Percentiles rank a stretch among this genome's conserved stretches.
Conservation (phyloP, 2,329 filamentous ascomycete genomes). For the Xylaria sp. region DNA sequence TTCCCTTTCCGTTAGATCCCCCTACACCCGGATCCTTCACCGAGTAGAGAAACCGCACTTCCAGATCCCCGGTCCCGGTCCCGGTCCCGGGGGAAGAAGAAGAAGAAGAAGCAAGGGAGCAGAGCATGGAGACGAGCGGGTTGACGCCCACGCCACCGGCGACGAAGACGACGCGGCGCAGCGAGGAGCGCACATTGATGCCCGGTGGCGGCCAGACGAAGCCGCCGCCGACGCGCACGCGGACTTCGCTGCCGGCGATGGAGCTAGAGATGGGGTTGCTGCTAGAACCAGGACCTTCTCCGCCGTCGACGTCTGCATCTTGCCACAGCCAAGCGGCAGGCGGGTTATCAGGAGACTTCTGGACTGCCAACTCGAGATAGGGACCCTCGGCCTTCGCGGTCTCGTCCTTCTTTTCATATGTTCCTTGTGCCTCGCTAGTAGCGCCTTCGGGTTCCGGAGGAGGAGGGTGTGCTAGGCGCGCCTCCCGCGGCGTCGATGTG, state of each 20-base stretch:
- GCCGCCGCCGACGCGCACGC: constrained; percentile 80
- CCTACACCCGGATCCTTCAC: constrained; percentile 51
- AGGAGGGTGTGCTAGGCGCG: constrained; percentile 49
- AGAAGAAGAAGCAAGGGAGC: constrained; percentile 57
- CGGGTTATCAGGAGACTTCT: constrained; percentile 75
- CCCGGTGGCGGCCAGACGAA: constrained; percentile 80
- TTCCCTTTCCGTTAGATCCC: neutral
- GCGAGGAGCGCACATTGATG: constrained; percentile 53
- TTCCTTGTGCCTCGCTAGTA: neutral
- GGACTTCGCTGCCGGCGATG: constrained; percentile 69
- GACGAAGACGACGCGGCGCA: constrained; percentile 75
- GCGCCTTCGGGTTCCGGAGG: neutral
- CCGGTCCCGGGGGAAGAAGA: constrained; percentile 11
- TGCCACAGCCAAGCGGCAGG: constrained; percentile 82
- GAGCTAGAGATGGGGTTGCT: constrained; percentile 44
- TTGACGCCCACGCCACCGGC: constrained; percentile 88
- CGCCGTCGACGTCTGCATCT: constrained; percentile 32
- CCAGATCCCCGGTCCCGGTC: constrained; percentile 36
- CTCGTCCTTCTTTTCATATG: neutral
- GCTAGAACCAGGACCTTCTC: neutral
- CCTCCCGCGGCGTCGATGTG: constrained; percentile 75
- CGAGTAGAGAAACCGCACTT: constrained; percentile 73
- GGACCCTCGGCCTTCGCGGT: constrained; percentile 4
- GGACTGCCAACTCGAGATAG: constrained; percentile 83
- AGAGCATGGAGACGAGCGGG: constrained; percentile 79